phyloP scores from a whole-genome alignment of 768 basidiomycete species.

The Russula abietina region DNA sequence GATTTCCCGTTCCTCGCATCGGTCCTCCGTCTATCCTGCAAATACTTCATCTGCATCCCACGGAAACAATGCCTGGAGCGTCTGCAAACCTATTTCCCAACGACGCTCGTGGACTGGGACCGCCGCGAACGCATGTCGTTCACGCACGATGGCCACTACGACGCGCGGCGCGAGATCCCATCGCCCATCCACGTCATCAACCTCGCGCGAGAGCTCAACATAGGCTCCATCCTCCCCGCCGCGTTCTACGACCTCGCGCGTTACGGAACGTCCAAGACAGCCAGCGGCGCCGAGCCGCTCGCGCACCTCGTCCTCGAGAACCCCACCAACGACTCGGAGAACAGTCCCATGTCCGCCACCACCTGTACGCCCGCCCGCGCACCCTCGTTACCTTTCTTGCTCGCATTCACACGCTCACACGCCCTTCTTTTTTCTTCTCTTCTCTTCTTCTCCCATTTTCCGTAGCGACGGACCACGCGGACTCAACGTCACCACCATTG shows the following conservation, averaged over 20 bases:
- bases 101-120: slow-evolving; percentile 65
- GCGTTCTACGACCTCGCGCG: slow-evolving; percentile 72
- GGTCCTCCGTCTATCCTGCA: slow-evolving; percentile 65
- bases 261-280: slow-evolving; percentile 65
- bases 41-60: slow-evolving; percentile 69
- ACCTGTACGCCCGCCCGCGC: slow-evolving; percentile 4
- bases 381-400: slow-evolving; percentile 1
- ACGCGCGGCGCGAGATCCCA: slow-evolving; percentile 50
- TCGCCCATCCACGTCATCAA: slow-evolving; percentile 69
- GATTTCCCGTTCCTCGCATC: slow-evolving; percentile 58
- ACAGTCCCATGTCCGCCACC: not conserved
- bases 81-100: slow-evolving; percentile 60
- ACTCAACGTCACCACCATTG: not conserved
- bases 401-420: not conserved
- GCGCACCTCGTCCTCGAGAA: slow-evolving; percentile 22
- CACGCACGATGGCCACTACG: slow-evolving; percentile 46
- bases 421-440: too few relatives aligned
- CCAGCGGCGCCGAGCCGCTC: slow-evolving; percentile 42
- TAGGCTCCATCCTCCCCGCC: slow-evolving; percentile 54
- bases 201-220: slow-evolving; percentile 58
- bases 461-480: not conserved
- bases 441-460: not conserved
- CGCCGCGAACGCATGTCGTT: slow-evolving; percentile 52
- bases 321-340: slow-evolving; percentile 2
- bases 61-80: slow-evolving; percentile 54